These are phyloP conservation scores for Stephanodiscus minutulus DNA, from an alignment of 108 stramenopile species.

Conservation along the genomic window DNA sequence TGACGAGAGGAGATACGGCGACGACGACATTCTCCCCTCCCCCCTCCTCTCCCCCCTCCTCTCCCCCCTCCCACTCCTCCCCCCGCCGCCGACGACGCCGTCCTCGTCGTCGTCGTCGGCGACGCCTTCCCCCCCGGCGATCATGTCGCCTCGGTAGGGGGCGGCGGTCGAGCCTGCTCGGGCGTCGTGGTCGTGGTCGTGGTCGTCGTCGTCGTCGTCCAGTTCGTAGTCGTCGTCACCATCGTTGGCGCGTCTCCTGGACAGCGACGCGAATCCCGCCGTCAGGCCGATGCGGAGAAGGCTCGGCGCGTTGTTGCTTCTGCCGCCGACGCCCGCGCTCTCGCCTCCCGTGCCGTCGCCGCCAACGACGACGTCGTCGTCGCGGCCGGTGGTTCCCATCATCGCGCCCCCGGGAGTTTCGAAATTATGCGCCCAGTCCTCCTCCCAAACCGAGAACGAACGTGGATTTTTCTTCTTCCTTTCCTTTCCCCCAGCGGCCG, in stretches of 20 bases:
- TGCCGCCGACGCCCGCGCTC: too few species aligned
- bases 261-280: conserved; percentile 29
- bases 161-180: background rate
- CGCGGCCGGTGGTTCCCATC: background rate
- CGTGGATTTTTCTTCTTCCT: too few species aligned
- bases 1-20: conserved; percentile 4
- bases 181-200: background rate
- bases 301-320: conserved; percentile 16
- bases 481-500: too few species aligned
- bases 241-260: background rate
- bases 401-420: too few species aligned
- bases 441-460: too few species aligned
- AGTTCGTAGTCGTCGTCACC: background rate
- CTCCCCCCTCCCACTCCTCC: background rate
- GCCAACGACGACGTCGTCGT: background rate
- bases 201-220: background rate
- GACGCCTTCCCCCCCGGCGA: too few species aligned
- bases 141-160: too few species aligned
- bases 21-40: background rate
- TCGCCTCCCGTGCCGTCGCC: background rate
- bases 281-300: conserved; percentile 37
- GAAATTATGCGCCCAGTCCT: too few species aligned
- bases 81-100: background rate
- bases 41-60: too few species aligned
- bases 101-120: background rate